Evolutionary conservation across 2,329 filamentous ascomycete species (phyloP).

Genomic region (Fonsecaea multimorphosa): DNA sequence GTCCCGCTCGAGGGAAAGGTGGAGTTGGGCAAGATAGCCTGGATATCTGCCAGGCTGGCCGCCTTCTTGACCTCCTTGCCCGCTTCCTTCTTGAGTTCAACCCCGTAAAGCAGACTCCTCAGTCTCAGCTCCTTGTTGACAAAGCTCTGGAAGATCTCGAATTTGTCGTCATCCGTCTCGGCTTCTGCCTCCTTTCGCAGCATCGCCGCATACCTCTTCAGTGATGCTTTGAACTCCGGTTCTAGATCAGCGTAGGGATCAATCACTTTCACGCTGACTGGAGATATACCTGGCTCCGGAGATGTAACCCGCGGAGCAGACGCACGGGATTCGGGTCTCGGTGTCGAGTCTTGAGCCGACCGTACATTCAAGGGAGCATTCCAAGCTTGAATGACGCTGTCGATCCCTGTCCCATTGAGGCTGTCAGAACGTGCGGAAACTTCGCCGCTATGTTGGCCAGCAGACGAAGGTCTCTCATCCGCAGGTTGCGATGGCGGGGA

Average conservation of each 20-base stretch:
- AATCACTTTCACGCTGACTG: slow-evolving; percentile 40
- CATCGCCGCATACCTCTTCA: slow-evolving; percentile 62
- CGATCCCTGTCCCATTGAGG: slow-evolving; percentile 45
- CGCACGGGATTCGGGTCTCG: slow-evolving; percentile 22
- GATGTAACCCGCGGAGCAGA: slow-evolving; percentile 13
- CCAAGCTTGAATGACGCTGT: slow-evolving; percentile 54
- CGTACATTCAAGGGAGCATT: slow-evolving; percentile 43
- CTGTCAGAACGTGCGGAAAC: slow-evolving; percentile 21
- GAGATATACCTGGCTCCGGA: slow-evolving; percentile 7
- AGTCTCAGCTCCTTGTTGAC: slow-evolving; percentile 55
- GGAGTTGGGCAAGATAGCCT: slow-evolving; percentile 24
- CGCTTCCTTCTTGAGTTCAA: slow-evolving; percentile 49
- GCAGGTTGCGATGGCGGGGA: slow-evolving; percentile 8
- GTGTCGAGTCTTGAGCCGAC: slow-evolving; percentile 3
- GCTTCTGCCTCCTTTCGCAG: slow-evolving; percentile 58
- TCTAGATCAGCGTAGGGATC: slow-evolving; percentile 62
- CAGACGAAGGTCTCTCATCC: slow-evolving; percentile 19
- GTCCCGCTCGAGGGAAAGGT: neutral
- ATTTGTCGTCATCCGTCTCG: slow-evolving; percentile 58
- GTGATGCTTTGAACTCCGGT: slow-evolving; percentile 62
- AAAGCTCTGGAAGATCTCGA: slow-evolving; percentile 60
- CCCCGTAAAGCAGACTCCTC: slow-evolving; percentile 56
- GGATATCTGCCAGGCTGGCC: slow-evolving; percentile 31
- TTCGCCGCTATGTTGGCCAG: slow-evolving; percentile 9
- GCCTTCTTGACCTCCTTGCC: slow-evolving; percentile 31